Evolutionary conservation across 768 basidiomycete species (phyloP), one percentile per base, ranked within the genome.

Genomic region (Pleurotus sapidus): DNA sequence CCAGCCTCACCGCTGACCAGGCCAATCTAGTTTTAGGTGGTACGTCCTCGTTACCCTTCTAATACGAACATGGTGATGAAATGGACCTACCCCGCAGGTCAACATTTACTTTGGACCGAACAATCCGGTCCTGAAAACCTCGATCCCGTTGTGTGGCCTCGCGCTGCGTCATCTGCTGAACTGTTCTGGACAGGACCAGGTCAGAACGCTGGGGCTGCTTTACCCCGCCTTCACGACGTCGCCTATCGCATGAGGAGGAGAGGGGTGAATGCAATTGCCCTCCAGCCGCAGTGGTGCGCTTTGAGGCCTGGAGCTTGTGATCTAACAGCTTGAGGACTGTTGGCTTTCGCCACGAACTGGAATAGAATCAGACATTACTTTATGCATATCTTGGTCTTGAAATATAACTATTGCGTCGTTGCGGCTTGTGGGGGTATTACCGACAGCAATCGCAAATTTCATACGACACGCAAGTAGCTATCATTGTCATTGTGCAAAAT

Each of bases 211-310:
- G 69, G 56, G 0, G 67, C 75, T 17, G 89, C 88, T 3, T 69
- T 89, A 6, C 79, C 84, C 27, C 79, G 90, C 1, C 69, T 93
- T 59, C 86, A 91, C 63, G 88, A 89, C 58, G 49, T 88, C 18
- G 70, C 78, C 11, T 86, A 79, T 68, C 72, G 88, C 30, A 78
- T 89, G 73, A 79, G 81, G 4, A 76, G 82, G 64, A 72, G 86
- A 18, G 88, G 88, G 5, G 72, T 90, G 4, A 67, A 72, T 6
- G 84, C 87, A 4, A 81, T 82, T 54, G 68, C 82, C 2, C 71
- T 91, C 4, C 88, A 89, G 68, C 89, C 89, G 0, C 67, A 82
- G 49, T 91, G 85, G 84, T 91, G 88, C 71, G 88, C 85, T 4
- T 64, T 89, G 34, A 72, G 86, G 12, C 83, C 86, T 3, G 81